These are phyloP conservation scores for Lichenothelia convexa DNA, from an alignment of 495 filamentous ascomycete genomes.

Conservation along the genomic window DNA sequence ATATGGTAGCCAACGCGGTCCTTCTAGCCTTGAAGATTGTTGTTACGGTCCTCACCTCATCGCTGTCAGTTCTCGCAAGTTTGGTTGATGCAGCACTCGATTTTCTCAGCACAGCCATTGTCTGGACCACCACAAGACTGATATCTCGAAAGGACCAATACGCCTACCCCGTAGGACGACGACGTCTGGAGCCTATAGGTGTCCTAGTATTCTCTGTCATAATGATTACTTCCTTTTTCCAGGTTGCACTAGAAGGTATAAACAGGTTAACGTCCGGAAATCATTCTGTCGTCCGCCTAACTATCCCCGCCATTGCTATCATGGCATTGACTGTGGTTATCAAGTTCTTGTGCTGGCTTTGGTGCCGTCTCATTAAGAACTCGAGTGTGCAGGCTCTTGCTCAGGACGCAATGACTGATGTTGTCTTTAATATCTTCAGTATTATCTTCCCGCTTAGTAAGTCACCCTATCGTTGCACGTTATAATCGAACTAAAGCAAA, in stretches of 20 bases:
- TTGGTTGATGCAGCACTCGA: constrained; percentile 80
- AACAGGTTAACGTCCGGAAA: constrained; percentile 41
- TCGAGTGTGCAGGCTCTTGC: constrained; percentile 75
- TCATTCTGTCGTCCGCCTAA: constrained; percentile 52
- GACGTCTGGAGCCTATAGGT: constrained; percentile 38
- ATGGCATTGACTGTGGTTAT: constrained; percentile 71
- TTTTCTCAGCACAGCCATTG: constrained; percentile 70
- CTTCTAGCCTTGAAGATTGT: constrained; percentile 64
- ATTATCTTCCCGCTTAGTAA: constrained; percentile 64
- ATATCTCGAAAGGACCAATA: constrained; percentile 61
- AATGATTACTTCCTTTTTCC: constrained; percentile 64
- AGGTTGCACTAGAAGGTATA: constrained; percentile 60
- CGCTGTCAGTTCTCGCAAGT: constrained; percentile 73
- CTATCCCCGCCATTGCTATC: constrained; percentile 55
- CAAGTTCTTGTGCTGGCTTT: constrained; percentile 73
- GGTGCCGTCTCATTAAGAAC: constrained; percentile 77
- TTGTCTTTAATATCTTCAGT: constrained; percentile 83
- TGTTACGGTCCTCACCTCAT: constrained; percentile 60
- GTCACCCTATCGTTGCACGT: constrained; percentile 13
- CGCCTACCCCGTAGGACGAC: constrained; percentile 67
- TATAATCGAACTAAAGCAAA: too few relatives aligned
- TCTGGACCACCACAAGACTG: constrained; percentile 62
- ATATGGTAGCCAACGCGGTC: constrained; percentile 64
- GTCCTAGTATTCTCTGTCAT: constrained; percentile 34
- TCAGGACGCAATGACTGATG: constrained; percentile 46